phyloP scores from a whole-genome alignment of 495 filamentous ascomycete genomes.

The Hypoxylon lienhwacheense region DNA sequence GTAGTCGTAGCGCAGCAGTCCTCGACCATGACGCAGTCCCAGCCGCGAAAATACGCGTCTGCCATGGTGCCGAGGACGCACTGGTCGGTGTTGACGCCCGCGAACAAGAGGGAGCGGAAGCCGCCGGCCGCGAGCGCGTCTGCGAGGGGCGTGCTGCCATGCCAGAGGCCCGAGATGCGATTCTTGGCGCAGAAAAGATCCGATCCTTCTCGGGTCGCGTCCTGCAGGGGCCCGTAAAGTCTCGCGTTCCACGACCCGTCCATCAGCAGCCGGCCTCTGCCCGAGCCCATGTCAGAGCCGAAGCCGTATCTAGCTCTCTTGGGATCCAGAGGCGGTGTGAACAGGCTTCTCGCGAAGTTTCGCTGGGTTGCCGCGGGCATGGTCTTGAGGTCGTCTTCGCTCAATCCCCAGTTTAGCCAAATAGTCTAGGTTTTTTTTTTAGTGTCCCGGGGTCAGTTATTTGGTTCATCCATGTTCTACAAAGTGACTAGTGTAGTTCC shows the following conservation, averaged over 20 bases:
- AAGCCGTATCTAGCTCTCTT: constrained; percentile 44
- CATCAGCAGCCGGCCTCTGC: constrained; percentile 54
- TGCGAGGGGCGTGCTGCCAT: constrained; percentile 39
- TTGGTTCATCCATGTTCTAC: neutral
- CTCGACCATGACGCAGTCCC: constrained; percentile 57
- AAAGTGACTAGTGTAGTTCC: no score
- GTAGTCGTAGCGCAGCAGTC: constrained; percentile 58
- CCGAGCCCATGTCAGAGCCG: constrained; percentile 49
- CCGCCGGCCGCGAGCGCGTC: constrained; percentile 36
- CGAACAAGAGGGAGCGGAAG: constrained; percentile 55
- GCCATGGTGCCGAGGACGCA: constrained; percentile 59
- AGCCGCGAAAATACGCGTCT: constrained; percentile 57
- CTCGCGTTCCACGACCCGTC: constrained; percentile 57
- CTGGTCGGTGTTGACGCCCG: constrained; percentile 63
- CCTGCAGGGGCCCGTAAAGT: constrained; percentile 51
- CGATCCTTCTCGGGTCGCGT: constrained; percentile 23
- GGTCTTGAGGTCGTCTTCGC: constrained; percentile 50
- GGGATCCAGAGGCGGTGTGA: constrained; percentile 15
- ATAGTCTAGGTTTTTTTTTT: constrained; percentile 48
- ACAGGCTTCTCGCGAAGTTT: constrained; percentile 49
- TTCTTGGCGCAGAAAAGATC: constrained; percentile 61
- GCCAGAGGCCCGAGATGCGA: constrained; percentile 60
- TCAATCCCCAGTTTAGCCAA: constrained; percentile 66
- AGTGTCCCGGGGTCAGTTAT: constrained; percentile 4
- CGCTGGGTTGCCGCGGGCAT: constrained; percentile 55